Evolutionary conservation across 208 protist genomes (phyloP).

Genomic region (Trypanosoma lewisi): DNA sequence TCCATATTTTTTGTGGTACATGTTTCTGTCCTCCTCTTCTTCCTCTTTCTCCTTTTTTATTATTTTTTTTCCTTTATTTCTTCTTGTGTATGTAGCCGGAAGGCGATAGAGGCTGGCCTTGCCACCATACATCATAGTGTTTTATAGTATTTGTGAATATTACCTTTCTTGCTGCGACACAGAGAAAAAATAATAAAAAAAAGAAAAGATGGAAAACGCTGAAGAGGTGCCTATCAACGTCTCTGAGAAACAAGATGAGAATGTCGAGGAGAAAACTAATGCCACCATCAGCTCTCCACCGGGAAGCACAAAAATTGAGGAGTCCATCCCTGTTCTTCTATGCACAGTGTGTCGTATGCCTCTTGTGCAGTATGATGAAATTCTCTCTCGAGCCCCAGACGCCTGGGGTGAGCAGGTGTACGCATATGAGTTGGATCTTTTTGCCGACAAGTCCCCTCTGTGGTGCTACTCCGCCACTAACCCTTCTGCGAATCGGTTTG

Average conservation of each 20-base stretch:
- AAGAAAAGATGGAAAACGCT: neutral
- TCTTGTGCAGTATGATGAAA: conserved; percentile 40
- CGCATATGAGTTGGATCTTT: conserved; percentile 77
- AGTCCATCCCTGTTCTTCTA: conserved; percentile 32
- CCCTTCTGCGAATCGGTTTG: conserved; percentile 57
- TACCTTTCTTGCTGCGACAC: no score
- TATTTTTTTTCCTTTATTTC: neutral
- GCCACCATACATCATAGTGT: no score
- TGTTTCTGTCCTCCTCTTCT: neutral
- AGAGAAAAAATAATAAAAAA: no score
- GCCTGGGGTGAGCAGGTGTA: conserved; percentile 61
- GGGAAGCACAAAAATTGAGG: neutral
- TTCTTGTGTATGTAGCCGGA: neutral
- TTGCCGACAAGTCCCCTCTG: conserved; percentile 36
- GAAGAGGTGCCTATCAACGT: neutral
- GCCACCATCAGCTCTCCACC: neutral
- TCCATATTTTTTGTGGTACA: neutral
- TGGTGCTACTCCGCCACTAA: conserved; percentile 86
- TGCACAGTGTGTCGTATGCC: conserved; percentile 52
- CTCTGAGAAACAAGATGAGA: neutral
- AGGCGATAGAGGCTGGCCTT: no score
- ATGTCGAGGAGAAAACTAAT: neutral
- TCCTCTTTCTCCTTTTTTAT: neutral
- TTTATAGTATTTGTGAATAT: no score
- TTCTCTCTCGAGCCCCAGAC: conserved; percentile 34